A percentile compares a stretch with the other conserved stretches of the same genome.
Evolutionary conservation across 345 rosid genomes (phyloP).

Genomic region (Pugionium cornutum): DNA sequence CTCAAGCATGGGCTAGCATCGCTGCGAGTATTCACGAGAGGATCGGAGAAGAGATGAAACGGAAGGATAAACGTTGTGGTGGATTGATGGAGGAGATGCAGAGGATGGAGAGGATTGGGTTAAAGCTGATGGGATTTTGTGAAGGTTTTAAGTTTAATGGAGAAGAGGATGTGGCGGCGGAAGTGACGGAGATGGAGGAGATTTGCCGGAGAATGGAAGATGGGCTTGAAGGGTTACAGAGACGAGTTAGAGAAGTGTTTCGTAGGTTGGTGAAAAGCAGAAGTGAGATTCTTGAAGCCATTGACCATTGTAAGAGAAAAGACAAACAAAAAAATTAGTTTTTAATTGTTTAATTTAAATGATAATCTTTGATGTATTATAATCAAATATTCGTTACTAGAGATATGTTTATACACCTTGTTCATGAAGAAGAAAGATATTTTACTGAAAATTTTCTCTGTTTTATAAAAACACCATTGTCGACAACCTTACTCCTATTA

Average conservation of each 20-base stretch:
- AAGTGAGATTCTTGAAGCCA: conserved; percentile 60
- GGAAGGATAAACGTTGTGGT: conserved; percentile 69
- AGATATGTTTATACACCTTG: too few species aligned
- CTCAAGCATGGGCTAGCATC: conserved; percentile 67
- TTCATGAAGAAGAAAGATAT: too few species aligned
- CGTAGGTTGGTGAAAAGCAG: conserved; percentile 88
- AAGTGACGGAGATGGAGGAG: conserved; percentile 65
- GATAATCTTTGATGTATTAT: too few species aligned
- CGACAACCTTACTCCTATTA: too few species aligned
- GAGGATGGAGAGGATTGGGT: conserved; percentile 75
- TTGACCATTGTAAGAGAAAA: conserved; percentile 40
- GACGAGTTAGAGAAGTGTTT: conserved; percentile 79
- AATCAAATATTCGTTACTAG: too few species aligned
- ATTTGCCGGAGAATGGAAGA: conserved; percentile 72
- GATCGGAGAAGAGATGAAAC: conserved; percentile 87
- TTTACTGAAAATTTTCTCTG: too few species aligned
- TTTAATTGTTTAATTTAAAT: too few species aligned
- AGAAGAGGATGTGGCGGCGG: conserved; percentile 50
- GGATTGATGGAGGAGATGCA: conserved; percentile 84
- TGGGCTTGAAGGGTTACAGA: conserved; percentile 75
- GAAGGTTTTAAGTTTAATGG: conserved; percentile 66
- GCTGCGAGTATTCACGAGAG: conserved; percentile 63
- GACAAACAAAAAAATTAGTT: too few species aligned
- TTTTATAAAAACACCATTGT: too few species aligned
- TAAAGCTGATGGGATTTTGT: conserved; percentile 56